Evolutionary conservation across 768 basidiomycete species (phyloP), one percentile per base, ranked within the genome.

Genomic region (Termitomyces sp.): DNA sequence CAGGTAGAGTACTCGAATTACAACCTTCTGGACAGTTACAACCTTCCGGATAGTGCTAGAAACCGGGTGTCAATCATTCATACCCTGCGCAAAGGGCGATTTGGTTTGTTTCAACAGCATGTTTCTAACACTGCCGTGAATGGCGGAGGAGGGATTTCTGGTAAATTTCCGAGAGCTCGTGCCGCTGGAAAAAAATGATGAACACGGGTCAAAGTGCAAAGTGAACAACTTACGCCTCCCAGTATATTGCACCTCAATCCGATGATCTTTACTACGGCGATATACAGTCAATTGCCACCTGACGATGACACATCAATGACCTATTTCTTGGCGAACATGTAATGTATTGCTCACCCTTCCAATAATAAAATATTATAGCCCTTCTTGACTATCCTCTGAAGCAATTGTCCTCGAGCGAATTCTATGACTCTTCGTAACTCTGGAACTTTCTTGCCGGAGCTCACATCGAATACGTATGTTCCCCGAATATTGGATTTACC

Each of bases 261-360:
- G 81, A 70, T 86, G 76, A 33, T 71, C 72, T 63, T 82, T 83
- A 52, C 79, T 84, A 63, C 75, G 80, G 55, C 87, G 85, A 63
- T 84, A 76, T 23, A 86, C 68, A 5, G 86, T 89, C 51, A 87
- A 64, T 37, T 73, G 73, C 89, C 89, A 91, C 59, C 89, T 89
- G 38, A 14, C 12, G 41, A 37, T 28, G 50, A 53, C 49, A 43
- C 61, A 54, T 53, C 44, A 38, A 41, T 54, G 58, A 30, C 57
- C 38, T 19, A 17, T 12, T 41, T 30, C 12, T 30, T 37, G 17
- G 8, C 48, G 30, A 55, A 30, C 38, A 49, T 49, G 43, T 19
- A 28, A 55, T 30, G 17, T 23, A 12, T 53, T 9, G 56, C 67
- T 31, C 61, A 86, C 88, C 89, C 85, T 71, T 92, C 90, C 9